Conservation (phyloP, 345 rosid genomes). For the Euphorbia peplus region DNA sequence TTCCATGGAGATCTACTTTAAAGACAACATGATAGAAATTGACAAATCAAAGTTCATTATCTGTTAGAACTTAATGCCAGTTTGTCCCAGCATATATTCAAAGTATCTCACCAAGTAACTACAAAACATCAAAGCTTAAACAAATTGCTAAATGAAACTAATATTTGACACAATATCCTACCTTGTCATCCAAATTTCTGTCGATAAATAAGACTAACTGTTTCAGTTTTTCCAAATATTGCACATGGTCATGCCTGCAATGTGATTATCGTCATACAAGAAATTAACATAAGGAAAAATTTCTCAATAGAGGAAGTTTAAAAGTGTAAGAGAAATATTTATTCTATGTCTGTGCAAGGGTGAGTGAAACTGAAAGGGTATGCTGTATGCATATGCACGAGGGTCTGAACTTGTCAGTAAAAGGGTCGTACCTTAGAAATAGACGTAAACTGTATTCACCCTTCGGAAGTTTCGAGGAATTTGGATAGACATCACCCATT, state of each 20-base stretch:
- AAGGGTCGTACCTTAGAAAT: constrained; percentile 59
- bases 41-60: background rate
- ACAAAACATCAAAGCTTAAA: background rate
- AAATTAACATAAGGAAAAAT: constrained; percentile 19
- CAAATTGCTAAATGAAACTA: background rate
- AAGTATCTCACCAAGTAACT: background rate
- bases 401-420: background rate
- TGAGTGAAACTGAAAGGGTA: background rate
- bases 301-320: constrained; percentile 3
- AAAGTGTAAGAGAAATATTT: background rate
- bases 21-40: too few relatives aligned
- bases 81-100: background rate
- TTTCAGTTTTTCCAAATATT: constrained; percentile 82
- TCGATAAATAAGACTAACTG: constrained; percentile 81
- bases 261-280: constrained; percentile 26
- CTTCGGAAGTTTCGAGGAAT: constrained; percentile 74
- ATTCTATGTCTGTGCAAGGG: background rate
- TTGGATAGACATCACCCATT: constrained; percentile 86
- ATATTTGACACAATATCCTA: constrained; percentile 24
- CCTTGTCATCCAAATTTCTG: constrained; percentile 80
- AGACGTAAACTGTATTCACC: constrained; percentile 86
- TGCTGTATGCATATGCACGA: background rate
- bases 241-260: constrained; percentile 91
- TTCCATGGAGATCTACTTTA: too few relatives aligned
- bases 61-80: background rate